Percentiles rank a stretch among this genome's conserved stretches.
phyloP scores from a whole-genome alignment of 2,329 filamentous ascomycete species.

The Thelonectria rubi region DNA sequence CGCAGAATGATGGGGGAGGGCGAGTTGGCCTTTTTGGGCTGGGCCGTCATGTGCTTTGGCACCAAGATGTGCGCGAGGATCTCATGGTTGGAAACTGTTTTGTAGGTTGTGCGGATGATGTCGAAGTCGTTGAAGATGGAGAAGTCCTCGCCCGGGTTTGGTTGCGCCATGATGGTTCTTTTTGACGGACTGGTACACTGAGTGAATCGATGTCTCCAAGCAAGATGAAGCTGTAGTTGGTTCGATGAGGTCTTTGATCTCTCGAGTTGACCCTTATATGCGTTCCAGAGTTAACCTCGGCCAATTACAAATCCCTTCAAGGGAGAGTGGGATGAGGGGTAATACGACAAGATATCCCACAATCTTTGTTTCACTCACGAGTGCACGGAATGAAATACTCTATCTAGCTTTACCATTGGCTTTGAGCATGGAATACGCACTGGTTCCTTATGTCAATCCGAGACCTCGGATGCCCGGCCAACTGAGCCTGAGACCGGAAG shows the following conservation, averaged over 20 bases:
- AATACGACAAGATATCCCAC: not conserved
- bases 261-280: not conserved
- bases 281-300: not conserved
- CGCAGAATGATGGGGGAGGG: conserved; percentile 3
- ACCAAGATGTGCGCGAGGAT: conserved; percentile 1
- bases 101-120: conserved; percentile 4
- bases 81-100: conserved; percentile 5
- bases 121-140: conserved; percentile 6
- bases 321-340: not conserved
- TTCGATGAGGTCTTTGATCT: too few relatives aligned
- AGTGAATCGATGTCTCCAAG: not conserved
- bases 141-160: not conserved
- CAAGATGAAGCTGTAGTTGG: too few relatives aligned
- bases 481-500: too few relatives aligned
- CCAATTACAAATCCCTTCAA: not conserved
- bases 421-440: too few relatives aligned
- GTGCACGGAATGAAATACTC: too few relatives aligned
- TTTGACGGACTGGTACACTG: not conserved
- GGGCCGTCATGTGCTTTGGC: not conserved
- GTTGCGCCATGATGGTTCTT: not conserved
- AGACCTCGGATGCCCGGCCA: too few relatives aligned
- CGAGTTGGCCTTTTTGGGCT: not conserved
- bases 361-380: not conserved
- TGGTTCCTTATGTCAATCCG: too few relatives aligned
- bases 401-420: too few relatives aligned